phyloP scores from a whole-genome alignment of 805 yeast species.

The Cyberlindnera euphorbiae region DNA sequence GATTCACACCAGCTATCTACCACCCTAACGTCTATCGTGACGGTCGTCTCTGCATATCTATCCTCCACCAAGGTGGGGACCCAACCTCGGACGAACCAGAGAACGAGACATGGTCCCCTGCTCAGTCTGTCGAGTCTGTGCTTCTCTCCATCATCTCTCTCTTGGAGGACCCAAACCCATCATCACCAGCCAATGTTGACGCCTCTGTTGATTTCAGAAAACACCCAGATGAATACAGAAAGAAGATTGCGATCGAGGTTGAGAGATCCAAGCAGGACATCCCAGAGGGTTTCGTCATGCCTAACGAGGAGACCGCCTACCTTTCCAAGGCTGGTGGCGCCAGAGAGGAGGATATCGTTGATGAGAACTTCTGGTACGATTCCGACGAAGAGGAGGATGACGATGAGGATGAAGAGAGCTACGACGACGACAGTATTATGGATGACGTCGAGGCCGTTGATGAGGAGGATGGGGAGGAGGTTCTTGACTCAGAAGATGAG shows the following conservation, averaged over 20 bases:
- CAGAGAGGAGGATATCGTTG: slow-evolving; percentile 51
- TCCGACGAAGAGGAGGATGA: slow-evolving; percentile 40
- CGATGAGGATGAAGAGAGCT: slow-evolving; percentile 53
- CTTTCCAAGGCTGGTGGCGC: slow-evolving; percentile 35
- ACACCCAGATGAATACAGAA: slow-evolving; percentile 69
- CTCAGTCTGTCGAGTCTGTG: slow-evolving; percentile 88
- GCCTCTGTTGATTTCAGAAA: slow-evolving; percentile 90
- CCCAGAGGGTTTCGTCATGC: slow-evolving; percentile 82
- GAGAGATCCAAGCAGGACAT: slow-evolving; percentile 79
- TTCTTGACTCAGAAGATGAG: slow-evolving; percentile 25
- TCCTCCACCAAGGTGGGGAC: slow-evolving; percentile 88
- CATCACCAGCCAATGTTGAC: slow-evolving; percentile 94
- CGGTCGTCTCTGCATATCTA: slow-evolving; percentile 89
- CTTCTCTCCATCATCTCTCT: slow-evolving; percentile 85
- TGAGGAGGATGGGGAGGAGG: slow-evolving; percentile 46
- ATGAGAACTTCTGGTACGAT: slow-evolving; percentile 84
- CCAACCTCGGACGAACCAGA: slow-evolving; percentile 88
- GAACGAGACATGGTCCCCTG: slow-evolving; percentile 91
- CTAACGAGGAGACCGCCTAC: slow-evolving; percentile 58
- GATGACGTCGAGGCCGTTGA: slow-evolving; percentile 51
- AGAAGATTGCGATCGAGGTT: slow-evolving; percentile 74
- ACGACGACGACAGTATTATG: slow-evolving; percentile 46
- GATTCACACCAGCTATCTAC: slow-evolving; percentile 88
- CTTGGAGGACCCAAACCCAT: slow-evolving; percentile 88
- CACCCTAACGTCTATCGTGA: slow-evolving; percentile 95